A percentile compares a stretch with the other conserved stretches of the same genome.
phyloP scores from a whole-genome alignment of 23 red algal species.

The Chondrus crispus region DNA sequence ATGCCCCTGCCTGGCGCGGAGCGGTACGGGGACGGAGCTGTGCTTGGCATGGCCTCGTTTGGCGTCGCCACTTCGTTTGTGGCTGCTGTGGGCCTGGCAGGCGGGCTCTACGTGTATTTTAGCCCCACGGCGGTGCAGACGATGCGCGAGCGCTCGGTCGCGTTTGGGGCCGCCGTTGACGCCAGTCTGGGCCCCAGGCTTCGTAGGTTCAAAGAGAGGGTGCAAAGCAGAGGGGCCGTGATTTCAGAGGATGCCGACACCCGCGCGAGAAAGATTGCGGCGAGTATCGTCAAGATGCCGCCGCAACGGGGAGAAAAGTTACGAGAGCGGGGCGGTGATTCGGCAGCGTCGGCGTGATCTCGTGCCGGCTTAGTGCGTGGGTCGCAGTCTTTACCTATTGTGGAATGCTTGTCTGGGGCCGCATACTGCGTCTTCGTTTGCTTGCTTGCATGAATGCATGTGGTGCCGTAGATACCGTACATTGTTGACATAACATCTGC shows the following conservation, averaged over 20 bases:
- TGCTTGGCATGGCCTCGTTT: conserved; percentile 35
- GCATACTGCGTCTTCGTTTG: too few species aligned
- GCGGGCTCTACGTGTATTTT: background rate
- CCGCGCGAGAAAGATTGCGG: background rate
- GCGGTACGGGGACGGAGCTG: conserved; percentile 37
- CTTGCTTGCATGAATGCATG: too few species aligned
- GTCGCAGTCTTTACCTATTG: too few species aligned
- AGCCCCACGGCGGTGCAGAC: background rate
- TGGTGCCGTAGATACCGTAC: too few species aligned
- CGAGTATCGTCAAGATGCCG: too few species aligned
- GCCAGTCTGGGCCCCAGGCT: background rate
- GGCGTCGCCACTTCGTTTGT: conserved; percentile 38
- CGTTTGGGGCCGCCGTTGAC: background rate
- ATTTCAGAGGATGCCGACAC: background rate
- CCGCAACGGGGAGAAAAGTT: too few species aligned
- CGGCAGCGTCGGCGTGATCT: too few species aligned
- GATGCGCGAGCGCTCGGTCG: background rate
- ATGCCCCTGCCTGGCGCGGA: conserved; percentile 37
- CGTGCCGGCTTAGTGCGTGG: too few species aligned
- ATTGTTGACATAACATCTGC: too few species aligned
- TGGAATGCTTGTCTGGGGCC: too few species aligned
- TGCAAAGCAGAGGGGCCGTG: background rate
- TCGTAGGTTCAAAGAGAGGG: background rate
- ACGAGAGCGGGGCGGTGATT: too few species aligned
- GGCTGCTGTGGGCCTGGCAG: conserved; percentile 11